Evolutionary conservation across 2,329 filamentous ascomycete species (phyloP).

Genomic region (Exophiala calicioides): DNA sequence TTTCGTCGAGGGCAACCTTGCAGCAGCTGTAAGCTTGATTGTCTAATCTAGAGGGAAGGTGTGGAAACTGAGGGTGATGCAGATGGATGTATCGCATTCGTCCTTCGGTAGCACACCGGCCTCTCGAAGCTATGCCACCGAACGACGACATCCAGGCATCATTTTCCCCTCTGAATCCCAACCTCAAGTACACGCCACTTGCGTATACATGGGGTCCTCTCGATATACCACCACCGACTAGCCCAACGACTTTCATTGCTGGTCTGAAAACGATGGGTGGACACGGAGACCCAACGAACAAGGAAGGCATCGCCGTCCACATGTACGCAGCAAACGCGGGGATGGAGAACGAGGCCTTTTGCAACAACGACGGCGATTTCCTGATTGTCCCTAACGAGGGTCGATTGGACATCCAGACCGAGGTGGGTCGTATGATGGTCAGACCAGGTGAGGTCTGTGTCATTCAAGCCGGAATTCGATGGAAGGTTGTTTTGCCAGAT

Average conservation of each 20-base stretch:
- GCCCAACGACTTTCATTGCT: slow-evolving; percentile 56
- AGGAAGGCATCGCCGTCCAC: slow-evolving; percentile 57
- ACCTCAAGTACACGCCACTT: slow-evolving; percentile 57
- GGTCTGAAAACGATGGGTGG: slow-evolving; percentile 59
- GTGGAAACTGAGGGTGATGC: no score
- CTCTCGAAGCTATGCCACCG: neutral
- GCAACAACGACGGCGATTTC: slow-evolving; percentile 66
- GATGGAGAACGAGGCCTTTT: slow-evolving; percentile 59
- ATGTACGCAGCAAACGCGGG: slow-evolving; percentile 58
- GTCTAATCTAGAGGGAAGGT: no score
- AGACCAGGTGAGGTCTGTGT: slow-evolving; percentile 67
- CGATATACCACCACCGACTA: slow-evolving; percentile 52
- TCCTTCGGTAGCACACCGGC: slow-evolving; percentile 54
- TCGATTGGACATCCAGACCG: slow-evolving; percentile 66
- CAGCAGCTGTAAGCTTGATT: no score
- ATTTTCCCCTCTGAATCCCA: slow-evolving; percentile 48
- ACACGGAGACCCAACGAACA: slow-evolving; percentile 58
- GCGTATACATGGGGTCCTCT: slow-evolving; percentile 61
- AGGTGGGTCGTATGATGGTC: slow-evolving; percentile 65
- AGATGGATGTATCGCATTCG: slow-evolving; percentile 62
- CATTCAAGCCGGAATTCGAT: slow-evolving; percentile 65
- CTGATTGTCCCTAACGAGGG: slow-evolving; percentile 67
- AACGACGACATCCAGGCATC: slow-evolving; percentile 32
- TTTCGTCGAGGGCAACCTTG: slow-evolving; percentile 57
- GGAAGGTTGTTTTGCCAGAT: slow-evolving; percentile 57